Conservation (phyloP, 2,329 filamentous ascomycete species). For the Pseudocercospora eumusae region DNA sequence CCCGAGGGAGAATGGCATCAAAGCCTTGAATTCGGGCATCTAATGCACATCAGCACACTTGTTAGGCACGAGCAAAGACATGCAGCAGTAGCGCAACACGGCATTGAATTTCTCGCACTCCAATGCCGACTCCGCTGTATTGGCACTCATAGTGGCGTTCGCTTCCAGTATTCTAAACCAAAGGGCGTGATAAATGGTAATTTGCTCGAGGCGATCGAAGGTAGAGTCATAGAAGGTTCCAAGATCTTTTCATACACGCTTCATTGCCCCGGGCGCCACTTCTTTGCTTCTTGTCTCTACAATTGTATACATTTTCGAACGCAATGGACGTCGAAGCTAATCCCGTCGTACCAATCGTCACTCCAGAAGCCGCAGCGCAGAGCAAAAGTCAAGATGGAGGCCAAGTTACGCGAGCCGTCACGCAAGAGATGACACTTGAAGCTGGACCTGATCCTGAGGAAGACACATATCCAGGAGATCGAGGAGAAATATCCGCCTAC, state of each 20-base stretch:
- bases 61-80: neutral
- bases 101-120: neutral
- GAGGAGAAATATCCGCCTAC: constrained; percentile 12
- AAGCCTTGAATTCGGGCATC: no score
- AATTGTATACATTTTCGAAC: neutral
- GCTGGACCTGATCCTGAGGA: constrained; percentile 1
- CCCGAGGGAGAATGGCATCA: neutral
- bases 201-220: neutral
- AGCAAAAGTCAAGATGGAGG: neutral
- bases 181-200: constrained; percentile 2
- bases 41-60: no score
- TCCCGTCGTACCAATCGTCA: neutral
- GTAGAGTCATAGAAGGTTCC: neutral
- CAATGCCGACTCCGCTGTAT: constrained; percentile 3
- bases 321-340: constrained; percentile 8
- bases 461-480: constrained; percentile 14
- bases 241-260: neutral
- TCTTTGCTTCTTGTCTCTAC: neutral
- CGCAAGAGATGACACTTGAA: neutral
- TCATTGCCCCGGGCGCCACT: neutral
- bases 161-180: neutral
- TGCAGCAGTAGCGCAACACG: neutral
- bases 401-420: neutral
- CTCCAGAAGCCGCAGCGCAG: constrained; percentile 1
- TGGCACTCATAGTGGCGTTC: neutral